These are phyloP conservation scores for Carex scoparia DNA, from an alignment of 176 grass and related monocot species.

Conservation along the genomic window DNA sequence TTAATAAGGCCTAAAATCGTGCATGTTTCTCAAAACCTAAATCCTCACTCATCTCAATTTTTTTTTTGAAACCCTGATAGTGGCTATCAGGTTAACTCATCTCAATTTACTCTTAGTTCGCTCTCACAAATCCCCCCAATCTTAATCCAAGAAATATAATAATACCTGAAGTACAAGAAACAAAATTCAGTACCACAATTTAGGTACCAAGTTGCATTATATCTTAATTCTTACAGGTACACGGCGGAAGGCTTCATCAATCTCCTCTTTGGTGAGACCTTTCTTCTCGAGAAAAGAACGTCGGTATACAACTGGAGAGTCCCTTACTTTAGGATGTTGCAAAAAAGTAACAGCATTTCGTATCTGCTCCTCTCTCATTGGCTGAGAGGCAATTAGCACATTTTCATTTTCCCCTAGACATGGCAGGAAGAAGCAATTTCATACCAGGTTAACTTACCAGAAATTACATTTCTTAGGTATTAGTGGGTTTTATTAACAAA, in stretches of 20 bases:
- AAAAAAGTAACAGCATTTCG: conserved; percentile 93
- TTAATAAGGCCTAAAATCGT: not conserved
- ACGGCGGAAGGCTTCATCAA: conserved; percentile 89
- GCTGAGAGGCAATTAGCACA: not conserved
- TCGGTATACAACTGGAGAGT: conserved; percentile 62
- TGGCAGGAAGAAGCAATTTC: not conserved
- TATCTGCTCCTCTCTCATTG: conserved; percentile 82
- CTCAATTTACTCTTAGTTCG: not conserved
- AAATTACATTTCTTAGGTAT: not conserved
- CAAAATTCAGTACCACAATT: not conserved
- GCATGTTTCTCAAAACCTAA: not conserved
- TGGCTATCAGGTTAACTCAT: not conserved
- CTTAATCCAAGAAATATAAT: not conserved
- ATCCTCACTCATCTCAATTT: not conserved
- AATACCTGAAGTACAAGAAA: not conserved
- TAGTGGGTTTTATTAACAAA: not conserved
- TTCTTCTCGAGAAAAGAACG: conserved; percentile 89
- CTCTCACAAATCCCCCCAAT: not conserved
- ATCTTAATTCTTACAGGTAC: conserved; percentile 54
- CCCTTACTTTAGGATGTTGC: conserved; percentile 78
- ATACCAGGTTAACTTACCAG: not conserved
- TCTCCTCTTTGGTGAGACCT: conserved; percentile 79
- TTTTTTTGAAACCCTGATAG: too few species aligned
- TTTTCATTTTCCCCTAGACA: not conserved
- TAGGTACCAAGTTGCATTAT: not conserved